A percentile compares a stretch with the other conserved stretches of the same genome.
These are phyloP conservation scores for Themeda triandra DNA, from an alignment of 176 grass and related monocot genomes.

Conservation along the genomic window DNA sequence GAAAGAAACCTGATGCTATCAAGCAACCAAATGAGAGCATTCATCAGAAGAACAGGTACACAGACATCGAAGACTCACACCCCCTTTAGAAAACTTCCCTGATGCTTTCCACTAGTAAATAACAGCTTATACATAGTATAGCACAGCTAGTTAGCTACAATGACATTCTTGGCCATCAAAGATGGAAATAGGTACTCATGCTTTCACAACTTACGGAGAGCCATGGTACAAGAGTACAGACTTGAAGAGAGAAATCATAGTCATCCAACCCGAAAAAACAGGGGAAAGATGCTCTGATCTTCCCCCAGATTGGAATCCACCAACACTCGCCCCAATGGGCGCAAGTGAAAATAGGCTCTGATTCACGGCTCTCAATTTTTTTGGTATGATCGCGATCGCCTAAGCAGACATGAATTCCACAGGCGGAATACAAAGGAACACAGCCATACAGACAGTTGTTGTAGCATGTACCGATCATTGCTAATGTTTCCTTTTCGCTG, in stretches of 20 bases:
- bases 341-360: conserved; percentile 1
- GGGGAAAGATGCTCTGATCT: neutral
- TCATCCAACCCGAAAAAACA: neutral
- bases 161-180: conserved; percentile 4
- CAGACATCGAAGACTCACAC: neutral
- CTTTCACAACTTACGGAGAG: conserved; percentile 23
- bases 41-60: neutral
- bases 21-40: neutral
- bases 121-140: conserved; percentile 36
- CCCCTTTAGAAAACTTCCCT: conserved; percentile 1
- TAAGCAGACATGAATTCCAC: neutral
- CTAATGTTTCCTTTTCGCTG: conserved; percentile 8
- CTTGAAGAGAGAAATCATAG: neutral
- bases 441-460: conserved; percentile 21
- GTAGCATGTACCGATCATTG: conserved; percentile 19
- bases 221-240: conserved; percentile 14
- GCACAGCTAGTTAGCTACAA: neutral
- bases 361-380: neutral
- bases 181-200: conserved; percentile 6
- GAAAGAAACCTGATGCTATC: no score
- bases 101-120: conserved; percentile 41
- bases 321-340: neutral
- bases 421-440: conserved; percentile 21
- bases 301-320: conserved; percentile 8
- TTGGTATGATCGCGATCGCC: neutral